Base-by-base conservation (phyloP, 257 asterid genomes). In the Cruciata laevipes region DNA sequence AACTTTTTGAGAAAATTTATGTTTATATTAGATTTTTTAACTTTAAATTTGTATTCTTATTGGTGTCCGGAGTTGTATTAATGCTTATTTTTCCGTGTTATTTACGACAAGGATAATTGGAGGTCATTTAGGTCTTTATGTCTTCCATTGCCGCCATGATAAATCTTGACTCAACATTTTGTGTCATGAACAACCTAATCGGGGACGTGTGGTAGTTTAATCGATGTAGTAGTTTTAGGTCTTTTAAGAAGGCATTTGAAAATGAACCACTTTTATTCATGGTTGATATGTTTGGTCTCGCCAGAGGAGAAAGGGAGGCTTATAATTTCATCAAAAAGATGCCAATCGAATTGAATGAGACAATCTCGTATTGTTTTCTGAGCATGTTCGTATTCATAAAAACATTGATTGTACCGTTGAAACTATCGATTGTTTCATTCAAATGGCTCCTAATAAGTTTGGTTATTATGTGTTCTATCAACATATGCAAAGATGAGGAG, bases 211-310 rank as follows among this genome's bases (percentile, higher is more conserved):
- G 87, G 93, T 52, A 68, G 74, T 63, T 75, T 92, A 78, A 77
- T 25, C 67, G 86, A 76, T 47, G 93, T 0, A 84, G 82, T 53
- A 86, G 87, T 66, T 82, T 84, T 31, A 83, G 89, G 96, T 82
- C 96, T 32, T 69, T 33, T 66, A 88, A 86, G 75, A 75, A 37
- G 69, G 80, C 51, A 74, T 81, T 16, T 77, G 51, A 58, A 87
- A 79, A 72, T 84, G 60, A 97, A 92, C 77, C 98, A 92, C 66
- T 87, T 59, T 72, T 75, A 91, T 53, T 92, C 79, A 84, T 92
- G 93, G 93, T 89, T 35, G 98, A 92, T 82, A 75, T 92, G 20
- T 81, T 87, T 20, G 98, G 95, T 17, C 96, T 97, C 60, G 85
- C 85, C 23, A 96, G 96, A 64, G 65, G 42, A 37, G 77, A 87